Evolutionary conservation across 2,329 filamentous ascomycete genomes (phyloP).

Genomic region (Fusarium sp.): DNA sequence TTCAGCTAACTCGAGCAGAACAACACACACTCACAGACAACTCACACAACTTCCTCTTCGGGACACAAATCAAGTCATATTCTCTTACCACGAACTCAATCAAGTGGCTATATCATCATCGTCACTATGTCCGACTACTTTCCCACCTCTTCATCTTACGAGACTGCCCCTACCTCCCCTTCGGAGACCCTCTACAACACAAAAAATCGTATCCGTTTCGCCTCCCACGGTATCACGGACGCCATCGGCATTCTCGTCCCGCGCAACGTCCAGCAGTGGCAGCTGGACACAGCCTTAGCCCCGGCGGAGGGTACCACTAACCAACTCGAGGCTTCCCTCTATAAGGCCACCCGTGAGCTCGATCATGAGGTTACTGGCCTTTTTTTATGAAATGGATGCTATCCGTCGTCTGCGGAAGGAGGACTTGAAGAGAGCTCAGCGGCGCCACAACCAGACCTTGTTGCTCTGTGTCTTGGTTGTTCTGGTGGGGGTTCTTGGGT

Average conservation of each 20-base stretch:
- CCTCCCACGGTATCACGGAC: background rate
- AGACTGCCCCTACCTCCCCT: background rate
- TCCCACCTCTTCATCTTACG: background rate
- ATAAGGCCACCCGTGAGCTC: background rate
- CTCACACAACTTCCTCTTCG: background rate
- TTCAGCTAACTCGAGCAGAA: no score
- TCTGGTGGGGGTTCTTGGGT: background rate
- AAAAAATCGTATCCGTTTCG: background rate
- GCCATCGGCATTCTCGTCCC: background rate
- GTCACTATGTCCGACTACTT: background rate
- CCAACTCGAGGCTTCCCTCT: background rate
- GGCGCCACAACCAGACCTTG: no score
- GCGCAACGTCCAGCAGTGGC: slow-evolving; percentile 1
- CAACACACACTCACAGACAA: background rate
- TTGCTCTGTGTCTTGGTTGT: background rate
- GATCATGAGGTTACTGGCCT: accelerated
- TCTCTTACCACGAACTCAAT: background rate
- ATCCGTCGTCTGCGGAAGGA: background rate
- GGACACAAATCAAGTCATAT: accelerated
- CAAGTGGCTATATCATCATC: background rate
- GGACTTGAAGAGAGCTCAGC: background rate
- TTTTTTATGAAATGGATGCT: accelerated
- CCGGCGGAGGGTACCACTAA: background rate
- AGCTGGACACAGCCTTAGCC: background rate
- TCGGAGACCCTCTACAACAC: background rate